Conservation (phyloP, 768 basidiomycete genomes). For the Leccinum broughii region DNA sequence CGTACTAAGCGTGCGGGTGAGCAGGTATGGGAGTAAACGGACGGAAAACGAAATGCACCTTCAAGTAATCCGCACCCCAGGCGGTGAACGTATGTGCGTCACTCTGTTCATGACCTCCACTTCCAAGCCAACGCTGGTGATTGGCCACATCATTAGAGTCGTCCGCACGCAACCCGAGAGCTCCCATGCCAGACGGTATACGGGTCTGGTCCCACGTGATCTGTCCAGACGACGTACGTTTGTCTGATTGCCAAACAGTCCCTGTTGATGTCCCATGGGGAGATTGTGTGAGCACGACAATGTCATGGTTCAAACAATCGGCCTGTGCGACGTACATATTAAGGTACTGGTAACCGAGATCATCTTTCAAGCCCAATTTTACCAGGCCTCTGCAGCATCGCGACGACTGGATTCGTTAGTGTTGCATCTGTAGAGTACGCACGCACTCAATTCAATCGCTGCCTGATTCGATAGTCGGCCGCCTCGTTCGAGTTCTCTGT, state of each 20-base stretch:
- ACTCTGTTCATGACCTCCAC: conserved; percentile 8
- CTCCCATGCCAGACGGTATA: conserved; percentile 16
- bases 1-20: conserved; percentile 3
- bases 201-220: conserved; percentile 10
- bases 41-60: conserved; percentile 2
- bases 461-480: conserved; percentile 75
- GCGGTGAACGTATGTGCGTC: conserved; percentile 6
- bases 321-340: conserved; percentile 7
- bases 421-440: conserved; percentile 4
- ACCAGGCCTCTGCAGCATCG: conserved; percentile 5
- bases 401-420: conserved; percentile 8
- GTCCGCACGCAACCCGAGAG: background rate
- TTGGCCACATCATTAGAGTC: background rate
- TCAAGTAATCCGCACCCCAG: conserved; percentile 16
- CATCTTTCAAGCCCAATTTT: conserved; percentile 1
- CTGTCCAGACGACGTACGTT: conserved; percentile 1
- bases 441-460: background rate
- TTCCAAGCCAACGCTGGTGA: conserved; percentile 8
- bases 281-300: no score
- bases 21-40: background rate
- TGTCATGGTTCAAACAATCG: background rate
- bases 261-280: background rate
- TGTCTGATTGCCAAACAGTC: conserved; percentile 14
- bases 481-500: conserved; percentile 87
- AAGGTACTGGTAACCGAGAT: conserved; percentile 11